These are phyloP conservation scores for Chloromonas sp. DNA, from an alignment of 163 green algal genomes.

Conservation along the genomic window DNA sequence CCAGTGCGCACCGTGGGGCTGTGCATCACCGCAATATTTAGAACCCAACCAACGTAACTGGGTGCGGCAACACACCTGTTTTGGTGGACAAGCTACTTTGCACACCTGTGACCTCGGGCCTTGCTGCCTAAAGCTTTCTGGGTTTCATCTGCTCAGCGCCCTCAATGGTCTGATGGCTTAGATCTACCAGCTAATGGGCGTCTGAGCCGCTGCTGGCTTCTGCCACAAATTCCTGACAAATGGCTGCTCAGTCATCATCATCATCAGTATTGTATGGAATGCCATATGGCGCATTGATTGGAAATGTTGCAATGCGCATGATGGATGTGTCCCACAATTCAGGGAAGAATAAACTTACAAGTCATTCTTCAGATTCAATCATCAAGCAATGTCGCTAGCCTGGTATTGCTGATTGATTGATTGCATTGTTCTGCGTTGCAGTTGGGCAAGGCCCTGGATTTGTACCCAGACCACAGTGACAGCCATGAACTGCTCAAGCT, in stretches of 20 bases:
- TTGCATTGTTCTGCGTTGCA: slow-evolving; percentile 7
- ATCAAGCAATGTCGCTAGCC: not conserved
- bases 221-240: too few relatives aligned
- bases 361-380: not conserved
- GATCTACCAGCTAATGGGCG: too few relatives aligned
- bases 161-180: too few relatives aligned
- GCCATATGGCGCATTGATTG: not conserved
- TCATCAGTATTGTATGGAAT: not conserved
- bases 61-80: not conserved
- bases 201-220: too few relatives aligned
- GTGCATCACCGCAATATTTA: not conserved
- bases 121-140: too few relatives aligned
- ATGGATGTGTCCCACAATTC: not conserved
- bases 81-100: not conserved
- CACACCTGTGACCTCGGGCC: too few relatives aligned
- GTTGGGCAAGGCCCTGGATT: slow-evolving; percentile 46
- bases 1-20: not conserved
- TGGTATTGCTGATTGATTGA: not conserved
- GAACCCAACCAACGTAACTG: not conserved
- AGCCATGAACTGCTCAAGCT: slow-evolving; percentile 62
- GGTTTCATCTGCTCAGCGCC: too few relatives aligned
- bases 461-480: slow-evolving; percentile 63
- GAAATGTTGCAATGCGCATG: too few relatives aligned
- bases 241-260: not conserved
- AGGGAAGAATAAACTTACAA: not conserved